Conservation (phyloP, 2,329 filamentous ascomycete species). For the Penicillium sp. region DNA sequence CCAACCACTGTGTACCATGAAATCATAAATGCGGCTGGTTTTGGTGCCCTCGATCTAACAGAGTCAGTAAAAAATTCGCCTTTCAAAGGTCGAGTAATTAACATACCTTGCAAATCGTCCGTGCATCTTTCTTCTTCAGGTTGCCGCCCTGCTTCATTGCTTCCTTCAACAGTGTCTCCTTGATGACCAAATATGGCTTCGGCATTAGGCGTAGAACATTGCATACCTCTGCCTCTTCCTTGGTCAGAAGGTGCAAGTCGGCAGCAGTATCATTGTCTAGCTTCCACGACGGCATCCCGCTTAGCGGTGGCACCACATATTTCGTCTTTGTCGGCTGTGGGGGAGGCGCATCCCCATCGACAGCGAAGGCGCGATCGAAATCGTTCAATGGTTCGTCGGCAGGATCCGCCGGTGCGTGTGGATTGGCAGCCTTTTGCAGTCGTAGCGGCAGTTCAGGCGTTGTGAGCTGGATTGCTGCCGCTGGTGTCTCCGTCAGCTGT, state of each 20-base stretch:
- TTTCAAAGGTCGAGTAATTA: background rate
- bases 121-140: slow-evolving; percentile 91
- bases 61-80: slow-evolving; percentile 7
- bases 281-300: slow-evolving; percentile 53
- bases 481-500: slow-evolving; percentile 68
- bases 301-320: slow-evolving; percentile 53
- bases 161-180: slow-evolving; percentile 87
- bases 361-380: slow-evolving; percentile 55
- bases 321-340: slow-evolving; percentile 48
- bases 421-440: slow-evolving; percentile 45
- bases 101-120: slow-evolving; percentile 69
- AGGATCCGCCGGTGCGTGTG: slow-evolving; percentile 33
- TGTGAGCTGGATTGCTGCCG: slow-evolving; percentile 73
- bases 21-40: slow-evolving; percentile 84
- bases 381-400: slow-evolving; percentile 47
- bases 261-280: slow-evolving; percentile 71
- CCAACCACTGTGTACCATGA: slow-evolving; percentile 91
- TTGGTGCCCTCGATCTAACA: slow-evolving; percentile 75
- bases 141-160: slow-evolving; percentile 83
- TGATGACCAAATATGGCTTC: slow-evolving; percentile 93
- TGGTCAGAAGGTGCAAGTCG: slow-evolving; percentile 80
- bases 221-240: slow-evolving; percentile 83
- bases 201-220: slow-evolving; percentile 80
- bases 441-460: slow-evolving; percentile 73
- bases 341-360: slow-evolving; percentile 47